Conservation (phyloP, 192 early-diverging fungal genomes). For the Coemansia asiatica region DNA sequence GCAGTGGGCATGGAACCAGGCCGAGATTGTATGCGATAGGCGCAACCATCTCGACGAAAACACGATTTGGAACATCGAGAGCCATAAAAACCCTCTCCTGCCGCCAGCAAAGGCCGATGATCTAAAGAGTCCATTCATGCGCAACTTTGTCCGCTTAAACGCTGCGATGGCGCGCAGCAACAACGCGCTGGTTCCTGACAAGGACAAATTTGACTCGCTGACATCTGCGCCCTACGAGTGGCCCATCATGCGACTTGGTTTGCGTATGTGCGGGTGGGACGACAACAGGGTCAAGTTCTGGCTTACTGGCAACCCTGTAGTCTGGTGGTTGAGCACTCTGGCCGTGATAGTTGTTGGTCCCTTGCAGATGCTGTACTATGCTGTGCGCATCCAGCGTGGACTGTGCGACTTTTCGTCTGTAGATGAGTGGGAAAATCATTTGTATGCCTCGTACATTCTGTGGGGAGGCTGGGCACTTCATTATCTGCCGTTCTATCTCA, state of each 20-base stretch:
- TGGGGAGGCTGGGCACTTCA: constrained; percentile 91
- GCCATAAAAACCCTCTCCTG: constrained; percentile 75
- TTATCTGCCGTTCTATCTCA: constrained; percentile 91
- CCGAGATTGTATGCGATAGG: constrained; percentile 89
- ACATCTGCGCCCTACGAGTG: constrained; percentile 82
- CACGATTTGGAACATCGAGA: constrained; percentile 93
- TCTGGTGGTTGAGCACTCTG: constrained; percentile 81
- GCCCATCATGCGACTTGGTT: constrained; percentile 81
- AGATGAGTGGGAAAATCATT: constrained; percentile 61
- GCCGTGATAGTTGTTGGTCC: constrained; percentile 34
- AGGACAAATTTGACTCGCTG: constrained; percentile 73
- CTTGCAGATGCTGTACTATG: constrained; percentile 52
- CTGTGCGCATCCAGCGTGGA: constrained; percentile 64
- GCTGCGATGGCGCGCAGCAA: constrained; percentile 57
- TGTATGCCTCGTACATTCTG: constrained; percentile 69
- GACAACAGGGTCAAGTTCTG: constrained; percentile 85
- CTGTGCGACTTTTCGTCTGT: constrained; percentile 13
- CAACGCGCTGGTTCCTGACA: constrained; percentile 74
- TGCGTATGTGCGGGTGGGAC: constrained; percentile 85
- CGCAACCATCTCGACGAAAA: constrained; percentile 61
- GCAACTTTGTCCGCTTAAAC: constrained; percentile 87
- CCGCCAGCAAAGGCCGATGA: constrained; percentile 57
- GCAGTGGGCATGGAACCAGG: constrained; percentile 95
- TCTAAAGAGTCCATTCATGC: constrained; percentile 75
- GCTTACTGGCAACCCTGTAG: constrained; percentile 88